Evolutionary conservation across 371 early-diverging fungal genomes (phyloP).

Genomic region (Zychaea mexicana): DNA sequence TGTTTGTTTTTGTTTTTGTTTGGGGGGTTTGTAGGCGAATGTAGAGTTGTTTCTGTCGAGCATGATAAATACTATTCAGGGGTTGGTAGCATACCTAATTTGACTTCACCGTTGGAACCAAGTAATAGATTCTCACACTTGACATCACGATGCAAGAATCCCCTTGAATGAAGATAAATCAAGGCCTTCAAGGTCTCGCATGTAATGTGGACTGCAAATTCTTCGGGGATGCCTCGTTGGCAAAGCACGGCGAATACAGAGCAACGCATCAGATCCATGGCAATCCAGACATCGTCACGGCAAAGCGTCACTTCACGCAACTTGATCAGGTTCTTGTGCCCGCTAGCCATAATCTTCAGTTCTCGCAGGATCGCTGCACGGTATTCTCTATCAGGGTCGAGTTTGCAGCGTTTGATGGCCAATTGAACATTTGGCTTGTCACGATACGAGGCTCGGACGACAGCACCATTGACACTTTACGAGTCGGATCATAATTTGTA

Average conservation of each 20-base stretch:
- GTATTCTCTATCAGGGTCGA: conserved; percentile 49
- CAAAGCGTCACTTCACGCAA: conserved; percentile 44
- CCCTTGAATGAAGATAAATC: conserved; percentile 86
- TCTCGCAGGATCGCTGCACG: conserved; percentile 51
- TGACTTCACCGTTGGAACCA: conserved; percentile 90
- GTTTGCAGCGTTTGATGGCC: conserved; percentile 48
- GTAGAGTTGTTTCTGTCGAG: too few species aligned
- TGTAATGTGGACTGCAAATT: conserved; percentile 38
- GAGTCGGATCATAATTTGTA: not conserved
- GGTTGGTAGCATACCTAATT: conserved; percentile 70
- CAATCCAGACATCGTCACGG: conserved; percentile 50
- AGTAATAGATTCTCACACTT: conserved; percentile 97
- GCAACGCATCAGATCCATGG: conserved; percentile 54
- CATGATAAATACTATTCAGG: too few species aligned
- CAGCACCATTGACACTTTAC: conserved; percentile 51
- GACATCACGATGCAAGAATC: conserved; percentile 96
- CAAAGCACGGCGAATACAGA: conserved; percentile 51
- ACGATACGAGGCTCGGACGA: conserved; percentile 40
- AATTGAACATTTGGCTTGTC: conserved; percentile 32
- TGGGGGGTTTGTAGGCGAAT: not conserved
- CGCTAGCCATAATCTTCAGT: conserved; percentile 46
- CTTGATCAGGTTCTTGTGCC: conserved; percentile 41
- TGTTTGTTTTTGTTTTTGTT: not conserved
- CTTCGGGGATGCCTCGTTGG: conserved; percentile 52
- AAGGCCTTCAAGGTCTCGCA: conserved; percentile 72